Base-by-base conservation (phyloP, 2,329 filamentous ascomycete species). In the Colletotrichum chrysophilum region DNA sequence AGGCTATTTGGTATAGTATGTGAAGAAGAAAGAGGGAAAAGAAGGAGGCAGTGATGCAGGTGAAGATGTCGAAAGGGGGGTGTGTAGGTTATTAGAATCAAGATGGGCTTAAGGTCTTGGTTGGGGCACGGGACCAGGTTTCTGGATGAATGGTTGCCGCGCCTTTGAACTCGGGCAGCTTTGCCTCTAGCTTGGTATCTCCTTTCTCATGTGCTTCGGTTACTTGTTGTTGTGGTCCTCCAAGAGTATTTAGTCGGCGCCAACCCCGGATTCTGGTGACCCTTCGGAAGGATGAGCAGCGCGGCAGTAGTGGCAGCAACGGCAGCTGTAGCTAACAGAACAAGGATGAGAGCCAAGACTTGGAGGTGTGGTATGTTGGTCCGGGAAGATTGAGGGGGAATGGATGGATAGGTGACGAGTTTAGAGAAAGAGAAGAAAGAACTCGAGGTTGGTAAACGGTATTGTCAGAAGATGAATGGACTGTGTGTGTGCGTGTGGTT, bases 231-330 rank as follows among this genome's bases (percentile, higher is more conserved):
- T 32, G 58, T n/a, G 30, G 30, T 21, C 36, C 21, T 69, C 32
- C 28, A 34, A 38, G 32, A 32, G 14, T 52, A 34, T 68, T 52
- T 65, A 73, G 64, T 69, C 48, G 56, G 70, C 74, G 74, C 74
- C 74, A 76, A 74, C 74, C 74, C 74, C 64, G 70, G 64, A 69
- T 69, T 74, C 48, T 58, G 65, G 12, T 36, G 24, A 62, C 30
- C 30, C 66, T 18, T 18, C 36, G n/a, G 62, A 26, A 52, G 62
- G 43, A 62, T 26, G 56, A 30, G 56, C 36, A 52, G 32, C 32
- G 18, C 24, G 38, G 52, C 21, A 52, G 67, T 62, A 62, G 56
- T 34, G 34, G 21, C 16, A 52, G 26, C 34, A 52, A 52, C 67
- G 55, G 56, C n/a, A 62, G 24, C 38, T n/a, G 36, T 38, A 36